Conservation (phyloP, 768 basidiomycete species). For the Russula vinacea region DNA sequence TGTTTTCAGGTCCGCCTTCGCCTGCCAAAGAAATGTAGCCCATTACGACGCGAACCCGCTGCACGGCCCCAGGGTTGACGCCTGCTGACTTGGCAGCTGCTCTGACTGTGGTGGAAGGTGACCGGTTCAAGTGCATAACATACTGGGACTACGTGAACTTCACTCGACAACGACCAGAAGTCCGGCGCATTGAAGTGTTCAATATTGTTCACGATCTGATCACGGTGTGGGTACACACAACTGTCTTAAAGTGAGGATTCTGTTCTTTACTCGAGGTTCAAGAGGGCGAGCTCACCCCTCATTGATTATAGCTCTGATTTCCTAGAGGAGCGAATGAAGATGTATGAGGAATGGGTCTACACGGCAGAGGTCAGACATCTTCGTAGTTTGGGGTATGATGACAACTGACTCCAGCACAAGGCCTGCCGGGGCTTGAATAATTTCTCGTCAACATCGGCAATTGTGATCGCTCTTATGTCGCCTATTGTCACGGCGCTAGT, state of each 20-base stretch:
- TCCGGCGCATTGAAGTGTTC: conserved; percentile 13
- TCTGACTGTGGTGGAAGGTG: conserved; percentile 17
- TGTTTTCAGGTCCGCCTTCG: conserved; percentile 15
- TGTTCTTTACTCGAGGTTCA: not conserved
- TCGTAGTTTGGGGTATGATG: not conserved
- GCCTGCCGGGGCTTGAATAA: conserved; percentile 15
- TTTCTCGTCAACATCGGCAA: conserved; percentile 18
- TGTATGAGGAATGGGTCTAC: conserved; percentile 17
- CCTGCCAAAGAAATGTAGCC: not conserved
- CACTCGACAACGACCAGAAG: not conserved
- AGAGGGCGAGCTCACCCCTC: not conserved
- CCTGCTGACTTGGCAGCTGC: conserved; percentile 14
- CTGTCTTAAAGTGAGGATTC: conserved; percentile 8
- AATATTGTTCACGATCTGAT: conserved; percentile 17
- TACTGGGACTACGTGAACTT: conserved; percentile 26
- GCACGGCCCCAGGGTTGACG: not conserved
- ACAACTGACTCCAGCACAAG: conserved; percentile 5
- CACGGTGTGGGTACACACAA: conserved; percentile 9
- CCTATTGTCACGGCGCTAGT: not conserved
- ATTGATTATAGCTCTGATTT: conserved; percentile 5
- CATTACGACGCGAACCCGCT: conserved; percentile 1
- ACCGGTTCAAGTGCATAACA: conserved; percentile 20
- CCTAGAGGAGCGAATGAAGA: conserved; percentile 7
- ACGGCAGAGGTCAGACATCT: conserved; percentile 17
- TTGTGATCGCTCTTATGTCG: conserved; percentile 14